phyloP scores from a whole-genome alignment of 2,329 filamentous ascomycete genomes.

The Nigrospora osmanthi region DNA sequence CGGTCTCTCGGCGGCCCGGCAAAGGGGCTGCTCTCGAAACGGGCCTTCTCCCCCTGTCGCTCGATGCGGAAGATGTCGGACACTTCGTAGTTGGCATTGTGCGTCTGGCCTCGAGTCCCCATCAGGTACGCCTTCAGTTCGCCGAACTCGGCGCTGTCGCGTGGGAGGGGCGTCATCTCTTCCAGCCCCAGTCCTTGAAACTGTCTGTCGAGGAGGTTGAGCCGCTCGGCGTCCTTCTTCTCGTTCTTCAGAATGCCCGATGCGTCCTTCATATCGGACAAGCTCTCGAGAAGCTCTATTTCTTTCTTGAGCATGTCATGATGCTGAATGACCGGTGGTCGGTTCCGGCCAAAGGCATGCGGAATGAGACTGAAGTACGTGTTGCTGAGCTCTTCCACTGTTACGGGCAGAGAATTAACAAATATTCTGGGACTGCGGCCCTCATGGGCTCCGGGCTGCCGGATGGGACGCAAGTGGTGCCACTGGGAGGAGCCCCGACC shows the following conservation, averaged over 20 bases:
- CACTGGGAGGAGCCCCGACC: no score
- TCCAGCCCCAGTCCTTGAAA: conserved; percentile 64
- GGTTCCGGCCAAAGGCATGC: conserved; percentile 61
- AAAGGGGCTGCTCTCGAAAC: conserved; percentile 53
- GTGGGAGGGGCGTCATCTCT: conserved; percentile 67
- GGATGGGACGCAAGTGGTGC: no score
- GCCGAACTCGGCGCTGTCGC: conserved; percentile 51
- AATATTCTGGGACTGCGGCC: no score
- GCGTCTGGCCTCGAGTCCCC: conserved; percentile 59
- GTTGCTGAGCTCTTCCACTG: conserved; percentile 61
- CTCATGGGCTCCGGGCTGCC: no score
- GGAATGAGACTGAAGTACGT: conserved; percentile 76
- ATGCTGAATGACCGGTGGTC: conserved; percentile 59
- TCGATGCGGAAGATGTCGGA: conserved; percentile 78
- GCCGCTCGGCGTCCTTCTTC: conserved; percentile 35
- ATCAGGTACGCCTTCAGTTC: conserved; percentile 60
- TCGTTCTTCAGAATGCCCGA: conserved; percentile 67
- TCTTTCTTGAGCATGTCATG: conserved; percentile 60
- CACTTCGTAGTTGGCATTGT: conserved; percentile 51
- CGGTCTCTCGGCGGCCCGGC: conserved; percentile 49
- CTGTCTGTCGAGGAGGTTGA: conserved; percentile 64
- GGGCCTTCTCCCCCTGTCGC: conserved; percentile 61
- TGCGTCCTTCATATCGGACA: conserved; percentile 81
- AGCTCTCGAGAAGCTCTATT: conserved; percentile 69
- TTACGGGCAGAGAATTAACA: no score